Base-by-base conservation (phyloP, 1,284 basidiomycete genomes). In the Tylopilus sp. region DNA sequence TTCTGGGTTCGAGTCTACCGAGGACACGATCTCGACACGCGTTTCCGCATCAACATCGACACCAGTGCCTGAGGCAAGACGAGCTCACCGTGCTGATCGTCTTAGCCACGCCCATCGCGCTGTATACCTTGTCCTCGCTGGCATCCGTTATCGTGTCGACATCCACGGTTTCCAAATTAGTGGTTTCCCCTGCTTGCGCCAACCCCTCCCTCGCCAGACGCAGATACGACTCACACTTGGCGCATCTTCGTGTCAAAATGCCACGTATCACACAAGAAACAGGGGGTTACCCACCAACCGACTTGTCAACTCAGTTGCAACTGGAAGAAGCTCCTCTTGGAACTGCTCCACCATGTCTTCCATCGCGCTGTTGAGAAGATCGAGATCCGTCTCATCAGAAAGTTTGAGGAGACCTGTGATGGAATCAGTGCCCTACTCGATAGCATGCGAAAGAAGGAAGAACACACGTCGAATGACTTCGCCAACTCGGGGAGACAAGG, bases 311-410 rank as follows among this genome's bases (percentile, higher is more conserved):
- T 93, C 86, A 29, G 86, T 86, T 15, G 90, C 89, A 39, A 95
- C 92, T 6, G 92, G 92, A 18, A 93, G 71, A 6, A 96, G 74
- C 70, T 96, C 89, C 2, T 81, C 81, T 59, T 89, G 82, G 78
- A 92, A 96, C 39, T 81, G 79, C 58, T 91, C 84, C 8, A 96
- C 92, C 77, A 96, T 85, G 28, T 82, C 81, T 60, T 90, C 86
- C 82, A 92, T 92, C 61, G 82, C 83, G 59, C 72, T 75, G 59
- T 90, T 92, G 43, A 96, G 74, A 39, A 91, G 78, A 65, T 96
- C 92, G 30, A 96, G 72, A 64, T 96, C 93, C 30, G 90, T 92
- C 68, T 94, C 90, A 63, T 94, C 89, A 7, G 88, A 85, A 33
- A 96, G 75, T 67, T 92, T 92, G 55, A 95, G 77, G 21, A 95